A percentile compares a stretch with the other conserved stretches of the same genome.
Conservation (phyloP, 371 early-diverging fungal genomes). For the Nematocida homosporus region DNA sequence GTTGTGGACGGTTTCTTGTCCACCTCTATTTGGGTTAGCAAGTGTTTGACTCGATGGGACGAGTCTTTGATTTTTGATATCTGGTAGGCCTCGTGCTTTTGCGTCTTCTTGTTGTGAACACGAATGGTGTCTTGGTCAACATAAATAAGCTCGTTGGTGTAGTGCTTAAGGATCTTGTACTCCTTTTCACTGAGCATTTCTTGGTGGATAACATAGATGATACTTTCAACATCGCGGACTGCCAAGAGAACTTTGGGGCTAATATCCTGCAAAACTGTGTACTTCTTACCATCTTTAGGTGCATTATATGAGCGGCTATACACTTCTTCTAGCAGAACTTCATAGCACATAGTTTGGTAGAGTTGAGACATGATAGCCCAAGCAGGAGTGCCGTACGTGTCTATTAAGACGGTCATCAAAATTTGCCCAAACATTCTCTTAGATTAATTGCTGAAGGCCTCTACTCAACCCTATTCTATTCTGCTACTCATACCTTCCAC, state of each 20-base stretch:
- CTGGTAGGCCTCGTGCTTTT: slow-evolving; percentile 27
- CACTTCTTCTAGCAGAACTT: slow-evolving; percentile 39
- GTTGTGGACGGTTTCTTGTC: background rate
- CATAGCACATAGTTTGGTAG: slow-evolving; percentile 41
- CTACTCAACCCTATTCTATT: too few relatives aligned
- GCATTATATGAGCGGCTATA: slow-evolving; percentile 20
- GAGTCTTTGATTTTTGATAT: background rate
- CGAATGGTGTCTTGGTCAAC: slow-evolving; percentile 21
- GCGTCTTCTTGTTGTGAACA: slow-evolving; percentile 44
- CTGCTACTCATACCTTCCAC: slow-evolving; percentile 3
- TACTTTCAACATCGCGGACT: slow-evolving; percentile 39
- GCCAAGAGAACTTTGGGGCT: slow-evolving; percentile 41
- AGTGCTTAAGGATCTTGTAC: slow-evolving; percentile 41
- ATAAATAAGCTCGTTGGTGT: slow-evolving; percentile 48
- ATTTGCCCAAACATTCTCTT: slow-evolving; percentile 35
- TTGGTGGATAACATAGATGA: slow-evolving; percentile 46
- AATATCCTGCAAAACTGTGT: slow-evolving; percentile 41
- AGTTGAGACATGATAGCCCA: slow-evolving; percentile 49
- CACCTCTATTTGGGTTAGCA: slow-evolving; percentile 1
- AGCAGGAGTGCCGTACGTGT: slow-evolving; percentile 51
- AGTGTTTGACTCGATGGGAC: slow-evolving; percentile 15
- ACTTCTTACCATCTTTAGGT: slow-evolving; percentile 33
- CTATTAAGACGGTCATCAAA: slow-evolving; percentile 54
- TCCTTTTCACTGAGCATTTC: slow-evolving; percentile 50
- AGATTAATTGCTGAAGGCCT: too few relatives aligned